Evolutionary conservation across 2,329 filamentous ascomycete genomes (phyloP).

Genomic region (Torrubiellomyces zombiae): DNA sequence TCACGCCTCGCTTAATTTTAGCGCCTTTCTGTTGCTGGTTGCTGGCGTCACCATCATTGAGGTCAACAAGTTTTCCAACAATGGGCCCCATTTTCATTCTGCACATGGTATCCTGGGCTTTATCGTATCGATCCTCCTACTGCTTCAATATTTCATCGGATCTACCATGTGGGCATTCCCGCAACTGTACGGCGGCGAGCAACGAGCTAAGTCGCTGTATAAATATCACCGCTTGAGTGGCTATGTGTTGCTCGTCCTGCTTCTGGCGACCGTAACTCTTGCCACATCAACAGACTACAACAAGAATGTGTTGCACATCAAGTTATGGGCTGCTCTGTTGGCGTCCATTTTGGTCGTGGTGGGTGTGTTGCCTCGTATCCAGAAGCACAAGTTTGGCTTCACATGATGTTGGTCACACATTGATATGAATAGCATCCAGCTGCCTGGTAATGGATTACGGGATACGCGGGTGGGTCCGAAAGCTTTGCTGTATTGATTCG

Average conservation of each 20-base stretch:
- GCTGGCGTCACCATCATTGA: constrained; percentile 57
- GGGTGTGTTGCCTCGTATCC: constrained; percentile 64
- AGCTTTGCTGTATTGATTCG: too few relatives aligned
- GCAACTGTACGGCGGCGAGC: constrained; percentile 56
- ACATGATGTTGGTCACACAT: too few relatives aligned
- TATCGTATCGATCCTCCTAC: constrained; percentile 50
- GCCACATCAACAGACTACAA: constrained; percentile 68
- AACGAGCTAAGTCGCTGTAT: constrained; percentile 68
- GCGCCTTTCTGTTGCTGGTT: constrained; percentile 44
- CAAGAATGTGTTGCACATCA: constrained; percentile 48
- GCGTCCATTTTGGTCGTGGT: constrained; percentile 47
- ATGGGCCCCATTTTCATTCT: constrained; percentile 59
- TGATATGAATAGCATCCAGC: too few relatives aligned
- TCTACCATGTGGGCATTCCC: constrained; percentile 71
- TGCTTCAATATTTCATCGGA: constrained; percentile 61
- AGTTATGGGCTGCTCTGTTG: constrained; percentile 60
- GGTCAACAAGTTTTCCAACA: constrained; percentile 62
- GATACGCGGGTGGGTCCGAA: too few relatives aligned
- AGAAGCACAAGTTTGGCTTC: constrained; percentile 48
- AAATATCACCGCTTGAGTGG: constrained; percentile 75
- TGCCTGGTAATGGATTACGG: too few relatives aligned
- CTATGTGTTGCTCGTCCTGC: constrained; percentile 53
- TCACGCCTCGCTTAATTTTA: constrained; percentile 55
- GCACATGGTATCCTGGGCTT: constrained; percentile 73
- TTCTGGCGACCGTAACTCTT: constrained; percentile 57